Evolutionary conservation across 2,329 filamentous ascomycete species (phyloP), one percentile per base, ranked within the genome.

Genomic region (Nakataea oryzae): DNA sequence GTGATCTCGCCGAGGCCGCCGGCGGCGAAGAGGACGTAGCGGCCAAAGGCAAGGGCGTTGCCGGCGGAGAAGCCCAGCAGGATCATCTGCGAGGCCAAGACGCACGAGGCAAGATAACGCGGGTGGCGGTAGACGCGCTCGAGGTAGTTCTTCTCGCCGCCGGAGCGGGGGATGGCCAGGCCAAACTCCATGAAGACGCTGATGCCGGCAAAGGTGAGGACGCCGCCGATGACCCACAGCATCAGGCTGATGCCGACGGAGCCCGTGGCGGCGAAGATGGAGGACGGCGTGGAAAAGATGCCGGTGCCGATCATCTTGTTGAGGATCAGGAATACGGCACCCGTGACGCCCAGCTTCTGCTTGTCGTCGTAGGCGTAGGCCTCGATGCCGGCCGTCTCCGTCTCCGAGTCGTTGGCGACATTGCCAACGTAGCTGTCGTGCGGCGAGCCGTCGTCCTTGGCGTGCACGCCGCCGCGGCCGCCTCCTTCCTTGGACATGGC

Each of bases 131-230:
- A 87, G 21, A 84, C 81, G n/a, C 81, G 77, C 67, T 87, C 85
- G 58, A 87, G 80, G 68, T 87, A 87, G 70, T 86, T 85, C 76
- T 87, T 87, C 65, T 87, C 84, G 26, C 85, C 85, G 17, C 85
- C 85, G 17, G 82, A 85, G 47, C 81, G 76, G 2, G 85, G 85
- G 47, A 86, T 85, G 4, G 82, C 83, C 4, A 84, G 76, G 28
- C 84, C 85, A 66, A 86, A 86, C 67, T 87, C 85, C 59, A 87
- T 78, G 69, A 82, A 87, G 5, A 88, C 83, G 62, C 79, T 81
- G 14, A 87, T 75, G 27, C 84, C 84, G 65, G 77, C 79, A 66
- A 84, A 83, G 3, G 84, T 82, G 28, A 87, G 74, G 59, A 86
- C 71, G 30, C 65, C 63, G 62, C 70, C 71, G 24, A 72, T 67